phyloP scores from a whole-genome alignment of 2,329 filamentous ascomycete genomes.

The Stagonosporopsis vannaccii region DNA sequence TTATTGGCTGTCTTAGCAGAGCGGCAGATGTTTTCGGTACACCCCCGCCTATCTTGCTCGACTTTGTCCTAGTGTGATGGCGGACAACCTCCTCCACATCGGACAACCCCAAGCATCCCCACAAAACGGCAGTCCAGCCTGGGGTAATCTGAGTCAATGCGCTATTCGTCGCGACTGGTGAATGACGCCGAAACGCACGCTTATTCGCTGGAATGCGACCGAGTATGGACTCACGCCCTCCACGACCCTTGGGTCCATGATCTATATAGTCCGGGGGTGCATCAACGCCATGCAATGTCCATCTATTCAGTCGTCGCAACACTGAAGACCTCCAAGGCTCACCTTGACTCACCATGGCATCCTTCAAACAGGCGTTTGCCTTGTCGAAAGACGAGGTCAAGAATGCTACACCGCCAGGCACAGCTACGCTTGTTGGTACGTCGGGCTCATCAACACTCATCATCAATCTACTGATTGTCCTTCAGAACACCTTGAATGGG shows the following conservation, averaged over 20 bases:
- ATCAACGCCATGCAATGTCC: not conserved
- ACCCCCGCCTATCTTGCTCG: slow-evolving; percentile 11
- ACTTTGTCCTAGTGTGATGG: slow-evolving; percentile 5
- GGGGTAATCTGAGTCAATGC: slow-evolving; percentile 18
- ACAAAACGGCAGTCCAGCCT: slow-evolving; percentile 11
- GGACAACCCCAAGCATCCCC: slow-evolving; percentile 21
- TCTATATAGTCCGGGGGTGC: slow-evolving; percentile 5
- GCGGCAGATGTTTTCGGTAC: slow-evolving; percentile 2
- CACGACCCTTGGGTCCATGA: not conserved
- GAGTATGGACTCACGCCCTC: not conserved
- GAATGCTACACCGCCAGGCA: slow-evolving; percentile 51
- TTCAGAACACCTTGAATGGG: slow-evolving; percentile 42
- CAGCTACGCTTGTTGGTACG: slow-evolving; percentile 49
- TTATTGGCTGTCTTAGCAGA: slow-evolving; percentile 4
- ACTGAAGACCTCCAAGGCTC: not conserved
- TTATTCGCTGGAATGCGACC: slow-evolving; percentile 11
- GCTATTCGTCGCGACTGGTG: slow-evolving; percentile 7
- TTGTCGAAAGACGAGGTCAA: slow-evolving; percentile 51
- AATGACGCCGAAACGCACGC: not conserved
- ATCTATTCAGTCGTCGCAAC: not conserved
- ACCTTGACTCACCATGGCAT: slow-evolving; percentile 37
- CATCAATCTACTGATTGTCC: slow-evolving; percentile 4
- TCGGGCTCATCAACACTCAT: not conserved
- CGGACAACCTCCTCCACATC: slow-evolving; percentile 24
- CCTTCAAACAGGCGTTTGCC: slow-evolving; percentile 46